Percentiles rank a stretch among this genome's conserved stretches.
phyloP scores from a whole-genome alignment of 2,329 filamentous ascomycete genomes.

The Davidsoniella australis region DNA sequence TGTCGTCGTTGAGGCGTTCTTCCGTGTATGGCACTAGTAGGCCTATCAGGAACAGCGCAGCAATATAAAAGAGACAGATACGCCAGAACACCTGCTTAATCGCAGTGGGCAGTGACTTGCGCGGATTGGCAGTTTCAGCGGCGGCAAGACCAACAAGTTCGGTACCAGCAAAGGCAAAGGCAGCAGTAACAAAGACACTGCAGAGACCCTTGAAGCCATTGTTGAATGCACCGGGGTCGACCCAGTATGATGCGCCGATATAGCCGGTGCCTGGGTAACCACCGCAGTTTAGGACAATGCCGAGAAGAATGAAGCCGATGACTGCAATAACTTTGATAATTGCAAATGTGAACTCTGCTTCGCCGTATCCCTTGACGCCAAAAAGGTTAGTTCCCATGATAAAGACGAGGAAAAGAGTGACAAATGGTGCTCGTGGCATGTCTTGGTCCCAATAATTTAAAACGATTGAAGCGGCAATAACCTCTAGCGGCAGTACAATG shows the following conservation, averaged over 20 bases:
- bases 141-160: slow-evolving; percentile 63
- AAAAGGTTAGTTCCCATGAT: slow-evolving; percentile 77
- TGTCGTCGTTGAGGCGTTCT: slow-evolving; percentile 21
- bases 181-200: slow-evolving; percentile 58
- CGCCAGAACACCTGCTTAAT: slow-evolving; percentile 94
- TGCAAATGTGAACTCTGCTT: slow-evolving; percentile 77
- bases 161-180: slow-evolving; percentile 60
- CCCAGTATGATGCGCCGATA: slow-evolving; percentile 66
- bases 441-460: slow-evolving; percentile 59
- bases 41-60: slow-evolving; percentile 65
- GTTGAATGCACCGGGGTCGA: slow-evolving; percentile 64
- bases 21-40: slow-evolving; percentile 60
- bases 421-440: slow-evolving; percentile 56
- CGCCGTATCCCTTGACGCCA: slow-evolving; percentile 75
- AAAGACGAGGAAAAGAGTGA: slow-evolving; percentile 60
- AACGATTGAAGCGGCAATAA: slow-evolving; percentile 73
- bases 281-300: slow-evolving; percentile 70
- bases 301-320: slow-evolving; percentile 77
- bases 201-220: slow-evolving; percentile 74
- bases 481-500: slow-evolving; percentile 64
- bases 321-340: slow-evolving; percentile 75
- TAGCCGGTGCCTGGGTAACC: slow-evolving; percentile 59
- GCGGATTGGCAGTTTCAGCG: slow-evolving; percentile 61
- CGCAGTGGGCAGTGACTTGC: slow-evolving; percentile 68
- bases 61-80: slow-evolving; percentile 77